Base-by-base conservation (phyloP, 768 basidiomycete species). In the Tricholoma bakamatsutake region DNA sequence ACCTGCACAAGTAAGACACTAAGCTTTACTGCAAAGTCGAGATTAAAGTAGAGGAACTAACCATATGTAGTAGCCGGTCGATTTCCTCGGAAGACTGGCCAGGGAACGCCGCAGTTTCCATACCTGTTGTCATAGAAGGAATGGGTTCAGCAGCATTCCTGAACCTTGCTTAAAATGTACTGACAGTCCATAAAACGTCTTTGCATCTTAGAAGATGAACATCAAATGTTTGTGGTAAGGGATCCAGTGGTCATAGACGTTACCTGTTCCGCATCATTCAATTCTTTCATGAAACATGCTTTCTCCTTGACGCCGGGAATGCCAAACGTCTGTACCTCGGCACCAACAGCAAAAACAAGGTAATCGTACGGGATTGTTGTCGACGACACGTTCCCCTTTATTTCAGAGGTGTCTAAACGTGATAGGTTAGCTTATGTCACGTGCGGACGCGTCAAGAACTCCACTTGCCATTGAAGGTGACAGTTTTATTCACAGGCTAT, bases 261-360 rank as follows among this genome's bases (percentile, higher is more conserved):
- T 62, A 92, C 90, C 74, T 84, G 84, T 74, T 97, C 94, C 27
- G 95, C 97, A 69, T 98, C 97, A 53, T 80, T 75, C n/a, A 97
- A 73, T 69, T 99, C 97, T 77, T 98, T 99, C 86, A 98, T 91
- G 80, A 97, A 98, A 71, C 92, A 96, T 1, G 92, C 90, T 69
- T 98, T 74, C 66, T 98, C 90, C 65, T 86, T 82, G 33, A 98
- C 95, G 62, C 96, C 97, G 33, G 92, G 91, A 64, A 98, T 98
- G 55, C 93, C 90, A 68, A 96, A 96, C 0, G 93, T 95, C 71
- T 96, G 93, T 0, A 85, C 87, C 68, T 98, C 95, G 0, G 95
- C 93, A 21, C 97, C 97, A 58, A 98, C 92, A 7, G 90, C 95
- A 69, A 90, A 96, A 24, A 99, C 88, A 53, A 98, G 87, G 71